Base-by-base conservation (phyloP, 2,329 filamentous ascomycete genomes). In the Tolypocladium cylindrosporum region DNA sequence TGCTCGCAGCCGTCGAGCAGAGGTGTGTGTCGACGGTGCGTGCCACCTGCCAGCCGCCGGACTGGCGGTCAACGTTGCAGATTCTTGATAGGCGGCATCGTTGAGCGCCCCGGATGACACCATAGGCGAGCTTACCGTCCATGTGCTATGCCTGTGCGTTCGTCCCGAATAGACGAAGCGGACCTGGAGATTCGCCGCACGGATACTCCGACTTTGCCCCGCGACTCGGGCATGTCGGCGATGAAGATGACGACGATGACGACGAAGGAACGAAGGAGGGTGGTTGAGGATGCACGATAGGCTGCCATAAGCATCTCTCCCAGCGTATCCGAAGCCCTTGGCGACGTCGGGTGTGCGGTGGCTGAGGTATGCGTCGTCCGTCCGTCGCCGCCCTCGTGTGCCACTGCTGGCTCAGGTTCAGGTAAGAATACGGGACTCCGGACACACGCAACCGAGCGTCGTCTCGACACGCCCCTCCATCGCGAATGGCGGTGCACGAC, bases 1-100 rank as follows among this genome's bases (percentile, higher is more conserved):
- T 4, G 42, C 42, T 16, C 5, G n/a, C 42, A 9, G 21, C 21
- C 21, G 43, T 16, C 16, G 21, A 45, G 42, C 42, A 24, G 4
- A n/a, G 51, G 51, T 54, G 51, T 54, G 51, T 39, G 51, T 54
- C n/a, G 10, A 13, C 5, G 36, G 31, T 39, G 51, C 51, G 27
- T 36, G 36, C 34, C 51, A 37, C 51, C 51, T 21, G 19, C 42
- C 42, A 7, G 42, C 14, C 42, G 24, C 43, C 24, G 7, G 52
- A 54, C 52, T 54, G 52, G 52, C 52, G 52, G 52, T 54, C 52
- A 54, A 54, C 36, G 52, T 41, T 54, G 52, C 52, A 41, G 52
- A 54, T 53, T 39, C 21, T 24, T 16, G 36, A 16, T 27, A 39
- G 34, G 52, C 36, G 21, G 27, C 27, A 37, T 24, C 52, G 24